A percentile compares a stretch with the other conserved stretches of the same genome.
These are phyloP conservation scores for Fusarium subglutinans DNA, from an alignment of 2,329 filamentous ascomycete genomes.

Conservation along the genomic window DNA sequence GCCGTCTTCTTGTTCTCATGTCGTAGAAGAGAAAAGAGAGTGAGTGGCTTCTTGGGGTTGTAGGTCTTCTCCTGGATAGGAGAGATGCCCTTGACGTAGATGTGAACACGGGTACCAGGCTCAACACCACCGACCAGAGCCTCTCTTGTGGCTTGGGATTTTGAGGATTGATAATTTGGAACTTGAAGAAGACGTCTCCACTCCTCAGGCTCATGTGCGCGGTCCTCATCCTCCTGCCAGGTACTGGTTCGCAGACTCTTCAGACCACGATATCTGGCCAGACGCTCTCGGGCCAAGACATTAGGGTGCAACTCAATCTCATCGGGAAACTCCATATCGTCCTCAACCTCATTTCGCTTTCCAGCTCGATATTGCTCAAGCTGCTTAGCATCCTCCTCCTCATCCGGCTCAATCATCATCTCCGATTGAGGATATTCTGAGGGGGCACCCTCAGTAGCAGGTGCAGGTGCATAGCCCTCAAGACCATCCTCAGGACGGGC, in stretches of 20 bases:
- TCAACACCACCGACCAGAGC: conserved; percentile 87
- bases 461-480: conserved; percentile 72
- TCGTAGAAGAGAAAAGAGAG: conserved; percentile 85
- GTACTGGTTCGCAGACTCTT: conserved; percentile 89
- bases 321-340: conserved; percentile 95
- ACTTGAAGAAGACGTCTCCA: conserved; percentile 89
- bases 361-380: conserved; percentile 82
- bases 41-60: conserved; percentile 65
- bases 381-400: conserved; percentile 80
- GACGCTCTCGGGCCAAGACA: conserved; percentile 83
- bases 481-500: conserved; percentile 84
- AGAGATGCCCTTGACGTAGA: conserved; percentile 72
- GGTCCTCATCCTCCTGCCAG: conserved; percentile 91
- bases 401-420: conserved; percentile 86
- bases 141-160: conserved; percentile 80
- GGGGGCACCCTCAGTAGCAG: conserved; percentile 79
- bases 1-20: conserved; percentile 96
- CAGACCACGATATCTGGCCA: conserved; percentile 87
- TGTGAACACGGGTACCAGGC: conserved; percentile 82
- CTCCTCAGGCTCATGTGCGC: conserved; percentile 85
- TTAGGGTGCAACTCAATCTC: conserved; percentile 94
- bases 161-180: conserved; percentile 87
- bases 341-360: conserved; percentile 82
- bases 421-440: conserved; percentile 96
- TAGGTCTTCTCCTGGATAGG: conserved; percentile 56